These are phyloP conservation scores for Phytophthora pistaciae DNA, from an alignment of 352 stramenopile species.

Conservation along the genomic window DNA sequence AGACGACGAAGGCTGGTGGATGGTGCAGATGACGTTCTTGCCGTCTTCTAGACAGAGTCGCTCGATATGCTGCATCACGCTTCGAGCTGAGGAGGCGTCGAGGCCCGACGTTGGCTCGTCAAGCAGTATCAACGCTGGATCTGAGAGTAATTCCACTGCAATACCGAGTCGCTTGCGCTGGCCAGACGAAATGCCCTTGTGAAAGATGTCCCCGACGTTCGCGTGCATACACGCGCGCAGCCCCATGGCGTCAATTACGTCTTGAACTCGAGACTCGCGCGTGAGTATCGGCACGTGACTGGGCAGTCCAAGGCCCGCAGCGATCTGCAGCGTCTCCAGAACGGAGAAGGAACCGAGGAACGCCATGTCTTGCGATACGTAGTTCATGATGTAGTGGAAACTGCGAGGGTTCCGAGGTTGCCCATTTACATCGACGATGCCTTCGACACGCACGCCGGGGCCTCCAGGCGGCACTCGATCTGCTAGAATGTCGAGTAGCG, in stretches of 20 bases:
- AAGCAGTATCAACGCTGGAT: slow-evolving; percentile 96
- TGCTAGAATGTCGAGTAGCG: slow-evolving; percentile 71
- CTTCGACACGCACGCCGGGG: slow-evolving; percentile 45
- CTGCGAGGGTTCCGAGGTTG: slow-evolving; percentile 39
- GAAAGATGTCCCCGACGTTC: slow-evolving; percentile 85
- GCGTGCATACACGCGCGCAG: slow-evolving; percentile 63
- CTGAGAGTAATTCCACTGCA: slow-evolving; percentile 93
- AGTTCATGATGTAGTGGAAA: slow-evolving; percentile 64
- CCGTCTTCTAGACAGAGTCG: slow-evolving; percentile 50
- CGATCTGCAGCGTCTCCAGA: slow-evolving; percentile 72
- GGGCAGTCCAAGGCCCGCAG: slow-evolving; percentile 58
- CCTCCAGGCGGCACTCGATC: slow-evolving; percentile 39
- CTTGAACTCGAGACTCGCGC: slow-evolving; percentile 62
- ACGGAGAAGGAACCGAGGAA: slow-evolving; percentile 78
- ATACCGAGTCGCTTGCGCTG: slow-evolving; percentile 94
- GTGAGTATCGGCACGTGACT: slow-evolving; percentile 49
- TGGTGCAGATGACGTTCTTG: slow-evolving; percentile 84
- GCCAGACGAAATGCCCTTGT: slow-evolving; percentile 87
- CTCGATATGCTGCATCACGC: slow-evolving; percentile 86
- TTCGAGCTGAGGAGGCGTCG: slow-evolving; percentile 89
- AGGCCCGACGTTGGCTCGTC: slow-evolving; percentile 95
- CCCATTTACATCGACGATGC: slow-evolving; percentile 63
- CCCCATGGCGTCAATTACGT: slow-evolving; percentile 78
- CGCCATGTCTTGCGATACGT: slow-evolving; percentile 69
- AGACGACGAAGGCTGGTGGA: slow-evolving; percentile 87